Percentiles rank a stretch among this genome's conserved stretches.
Evolutionary conservation across 139 green algal species (phyloP).

Genomic region (Raphidocelis subcapitata): DNA sequence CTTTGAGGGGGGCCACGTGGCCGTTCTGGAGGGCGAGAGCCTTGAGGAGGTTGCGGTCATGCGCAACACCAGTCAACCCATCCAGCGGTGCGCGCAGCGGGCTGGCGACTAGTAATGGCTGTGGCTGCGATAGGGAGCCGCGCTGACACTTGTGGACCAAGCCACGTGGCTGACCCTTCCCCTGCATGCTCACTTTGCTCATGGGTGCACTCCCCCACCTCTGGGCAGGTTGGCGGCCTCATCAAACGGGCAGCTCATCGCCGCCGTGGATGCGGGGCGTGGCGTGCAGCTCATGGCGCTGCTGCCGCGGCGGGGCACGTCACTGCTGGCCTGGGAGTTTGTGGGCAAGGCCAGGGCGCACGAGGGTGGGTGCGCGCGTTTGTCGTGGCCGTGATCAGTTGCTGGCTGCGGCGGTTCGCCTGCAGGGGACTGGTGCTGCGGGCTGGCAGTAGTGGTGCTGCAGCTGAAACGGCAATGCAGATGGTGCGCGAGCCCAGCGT

Average conservation of each 20-base stretch:
- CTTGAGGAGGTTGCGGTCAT: slow-evolving; percentile 36
- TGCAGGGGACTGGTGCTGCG: too few species aligned
- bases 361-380: slow-evolving; percentile 18
- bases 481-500: neutral
- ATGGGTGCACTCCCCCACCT: too few species aligned
- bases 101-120: too few species aligned
- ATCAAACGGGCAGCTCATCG: slow-evolving; percentile 38
- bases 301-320: slow-evolving; percentile 49
- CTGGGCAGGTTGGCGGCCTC: slow-evolving; percentile 40
- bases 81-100: slow-evolving; percentile 13
- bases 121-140: too few species aligned
- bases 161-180: too few species aligned
- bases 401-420: too few species aligned
- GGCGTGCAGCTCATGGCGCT: slow-evolving; percentile 53
- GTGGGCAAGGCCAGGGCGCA: slow-evolving; percentile 61
- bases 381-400: too few species aligned
- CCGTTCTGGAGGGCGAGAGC: slow-evolving; percentile 46
- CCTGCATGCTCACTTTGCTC: too few species aligned
- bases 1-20: slow-evolving; percentile 34
- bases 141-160: too few species aligned
- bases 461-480: neutral
- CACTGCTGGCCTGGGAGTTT: slow-evolving; percentile 60
- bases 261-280: slow-evolving; percentile 33
- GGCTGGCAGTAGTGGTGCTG: neutral
- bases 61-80: slow-evolving; percentile 12